Conservation (phyloP, 208 protist species). For the Willaertia magna region DNA sequence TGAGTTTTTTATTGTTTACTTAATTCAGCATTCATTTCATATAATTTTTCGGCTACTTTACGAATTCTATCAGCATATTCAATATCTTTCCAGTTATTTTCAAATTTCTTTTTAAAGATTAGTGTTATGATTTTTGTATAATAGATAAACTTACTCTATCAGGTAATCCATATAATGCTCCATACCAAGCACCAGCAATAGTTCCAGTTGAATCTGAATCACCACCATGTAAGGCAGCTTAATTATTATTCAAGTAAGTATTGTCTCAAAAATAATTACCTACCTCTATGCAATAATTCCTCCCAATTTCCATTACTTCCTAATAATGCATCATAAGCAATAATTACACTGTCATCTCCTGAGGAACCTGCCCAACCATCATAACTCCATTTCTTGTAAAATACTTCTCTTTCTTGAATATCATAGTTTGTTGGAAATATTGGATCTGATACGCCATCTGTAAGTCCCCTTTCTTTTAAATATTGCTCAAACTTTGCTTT, state of each 20-base stretch:
- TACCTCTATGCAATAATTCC: background rate
- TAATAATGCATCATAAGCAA: background rate
- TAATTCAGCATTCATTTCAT: background rate
- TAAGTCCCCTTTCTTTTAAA: background rate
- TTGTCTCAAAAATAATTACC: no score
- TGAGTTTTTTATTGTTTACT: no score
- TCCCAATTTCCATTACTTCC: background rate
- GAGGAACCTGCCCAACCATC: constrained; percentile 7
- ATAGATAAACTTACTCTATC: background rate
- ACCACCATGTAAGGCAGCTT: background rate
- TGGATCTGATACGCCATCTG: background rate
- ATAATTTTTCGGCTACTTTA: background rate
- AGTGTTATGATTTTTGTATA: no score
- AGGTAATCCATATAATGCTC: constrained; percentile 8
- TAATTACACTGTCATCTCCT: constrained; percentile 7
- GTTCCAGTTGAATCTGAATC: background rate
- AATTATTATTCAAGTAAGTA: no score
- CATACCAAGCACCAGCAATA: constrained; percentile 5
- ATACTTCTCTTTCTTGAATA: constrained; percentile 1
- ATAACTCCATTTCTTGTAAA: background rate
- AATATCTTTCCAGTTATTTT: background rate
- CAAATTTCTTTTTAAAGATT: background rate
- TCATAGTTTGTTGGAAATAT: background rate
- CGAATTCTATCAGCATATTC: background rate
- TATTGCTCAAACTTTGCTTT: background rate